Evolutionary conservation across 208 protist genomes (phyloP).

Genomic region (Angomonas desouzai): DNA sequence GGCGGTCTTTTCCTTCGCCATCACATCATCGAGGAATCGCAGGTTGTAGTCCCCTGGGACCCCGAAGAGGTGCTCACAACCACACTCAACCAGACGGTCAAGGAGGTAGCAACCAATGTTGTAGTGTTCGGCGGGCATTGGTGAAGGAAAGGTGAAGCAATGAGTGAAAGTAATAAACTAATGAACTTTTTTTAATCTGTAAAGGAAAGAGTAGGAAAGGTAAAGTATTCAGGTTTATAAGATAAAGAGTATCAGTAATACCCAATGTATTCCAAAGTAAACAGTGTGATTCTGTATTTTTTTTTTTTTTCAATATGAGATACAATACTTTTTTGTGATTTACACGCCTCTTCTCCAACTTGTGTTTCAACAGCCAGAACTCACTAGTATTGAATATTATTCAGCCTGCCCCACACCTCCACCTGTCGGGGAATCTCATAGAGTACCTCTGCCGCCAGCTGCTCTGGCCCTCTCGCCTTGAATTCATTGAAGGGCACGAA

Average conservation of each 20-base stretch:
- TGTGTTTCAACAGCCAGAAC: too few relatives aligned
- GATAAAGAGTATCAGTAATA: too few relatives aligned
- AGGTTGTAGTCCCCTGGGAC: slow-evolving; percentile 67
- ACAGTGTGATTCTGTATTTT: too few relatives aligned
- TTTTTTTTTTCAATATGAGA: too few relatives aligned
- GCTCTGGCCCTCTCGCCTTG: slow-evolving; percentile 16
- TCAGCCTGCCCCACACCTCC: slow-evolving; percentile 23
- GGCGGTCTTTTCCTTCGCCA: slow-evolving; percentile 13
- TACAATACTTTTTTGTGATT: too few relatives aligned
- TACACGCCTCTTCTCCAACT: too few relatives aligned
- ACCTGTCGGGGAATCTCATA: slow-evolving; percentile 50
- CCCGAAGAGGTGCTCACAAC: slow-evolving; percentile 49
- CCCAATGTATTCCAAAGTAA: too few relatives aligned
- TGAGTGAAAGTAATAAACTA: slow-evolving; percentile 4
- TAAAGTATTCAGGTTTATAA: too few relatives aligned
- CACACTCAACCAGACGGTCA: slow-evolving; percentile 40
- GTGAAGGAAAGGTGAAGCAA: background rate
- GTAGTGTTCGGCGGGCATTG: slow-evolving; percentile 48
- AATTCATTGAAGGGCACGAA: slow-evolving; percentile 70
- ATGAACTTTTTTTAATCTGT: too few relatives aligned
- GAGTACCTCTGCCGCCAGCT: slow-evolving; percentile 49
- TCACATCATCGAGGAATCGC: slow-evolving; percentile 60
- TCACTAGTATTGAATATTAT: slow-evolving; percentile 3
- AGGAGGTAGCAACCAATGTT: slow-evolving; percentile 56
- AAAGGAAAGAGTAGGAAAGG: too few relatives aligned